Percentiles rank a stretch among this genome's conserved stretches.
These are phyloP conservation scores for Verticillium zaregamsianum DNA, from an alignment of 2,329 filamentous ascomycete genomes.

Conservation along the genomic window DNA sequence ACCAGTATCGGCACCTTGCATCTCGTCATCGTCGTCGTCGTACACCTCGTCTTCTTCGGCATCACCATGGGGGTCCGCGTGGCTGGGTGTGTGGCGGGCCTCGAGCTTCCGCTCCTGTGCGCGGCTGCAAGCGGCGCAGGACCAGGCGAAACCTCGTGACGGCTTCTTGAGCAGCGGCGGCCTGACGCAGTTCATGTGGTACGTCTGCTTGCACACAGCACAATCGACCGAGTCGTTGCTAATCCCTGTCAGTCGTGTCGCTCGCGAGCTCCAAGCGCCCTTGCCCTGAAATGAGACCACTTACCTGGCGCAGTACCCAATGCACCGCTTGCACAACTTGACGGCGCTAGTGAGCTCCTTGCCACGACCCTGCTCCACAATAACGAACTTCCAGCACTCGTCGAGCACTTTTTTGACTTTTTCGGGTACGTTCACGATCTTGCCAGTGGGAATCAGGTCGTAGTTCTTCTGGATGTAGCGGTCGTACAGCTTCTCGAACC, in stretches of 20 bases:
- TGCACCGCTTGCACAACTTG: constrained; percentile 93
- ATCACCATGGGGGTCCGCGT: constrained; percentile 64
- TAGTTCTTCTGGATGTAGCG: constrained; percentile 98
- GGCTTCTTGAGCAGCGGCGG: constrained; percentile 93
- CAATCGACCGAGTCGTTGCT: constrained; percentile 96
- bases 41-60: constrained; percentile 59
- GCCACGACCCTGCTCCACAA: constrained; percentile 87
- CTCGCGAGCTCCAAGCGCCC: constrained; percentile 4
- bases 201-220: constrained; percentile 89
- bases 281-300: constrained; percentile 17
- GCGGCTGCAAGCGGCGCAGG: constrained; percentile 90
- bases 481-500: constrained; percentile 97
- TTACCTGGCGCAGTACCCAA: constrained; percentile 85
- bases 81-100: constrained; percentile 77
- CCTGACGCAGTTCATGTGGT: constrained; percentile 97
- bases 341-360: constrained; percentile 95
- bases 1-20: constrained; percentile 50
- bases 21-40: constrained; percentile 70
- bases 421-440: constrained; percentile 93
- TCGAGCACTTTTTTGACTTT: constrained; percentile 94
- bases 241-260: constrained; percentile 16
- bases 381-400: constrained; percentile 93
- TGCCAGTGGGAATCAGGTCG: constrained; percentile 86
- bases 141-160: constrained; percentile 96
- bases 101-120: constrained; percentile 93